Base-by-base conservation (phyloP, 2,329 filamentous ascomycete species). In the Penicillium sp. region DNA sequence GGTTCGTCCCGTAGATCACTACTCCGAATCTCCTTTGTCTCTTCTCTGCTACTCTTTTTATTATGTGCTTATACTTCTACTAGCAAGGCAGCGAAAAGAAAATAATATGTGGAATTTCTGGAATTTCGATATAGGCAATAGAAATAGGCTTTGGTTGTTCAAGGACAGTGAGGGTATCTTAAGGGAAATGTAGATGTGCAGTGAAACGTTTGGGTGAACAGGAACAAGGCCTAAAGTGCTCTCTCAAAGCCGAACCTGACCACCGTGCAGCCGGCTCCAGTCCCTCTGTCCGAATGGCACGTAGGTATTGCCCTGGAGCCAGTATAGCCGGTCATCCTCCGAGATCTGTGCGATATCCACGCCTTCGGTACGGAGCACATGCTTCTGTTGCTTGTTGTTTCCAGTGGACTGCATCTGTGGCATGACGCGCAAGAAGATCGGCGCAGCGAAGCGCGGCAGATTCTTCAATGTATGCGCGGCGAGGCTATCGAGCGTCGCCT, bases 371-470 rank as follows among this genome's bases (percentile, higher is more conserved):
- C 89, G 78, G 57, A 95, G 69, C 0, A 76, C 72, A 56, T 87
- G 83, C 72, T 96, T 96, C 73, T 92, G 87, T 74, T 95, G 89
- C 78, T 96, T 96, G 64, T 90, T 88, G 43, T 90, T 96, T 0
- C 90, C 90, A 4, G 91, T 95, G 1, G 83, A 79, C 63, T 87
- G 83, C 58, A 83, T 79, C 24, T 81, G 79, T 24, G 74, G 76
- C 7, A 86, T 80, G 5, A 91, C 71, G 11, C 91, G 79, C 43
- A 96, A 68, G 72, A 95, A 96, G 0, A 94, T 62, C 0, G 91
- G 91, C 4, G 86, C 80, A 0, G 90, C 90, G 63, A 88, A 95
- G 44, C 79, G 80, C 0, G 91, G 90, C 24, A 95, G 75, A 6
- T 75, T 75, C 6, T 70, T 69, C 13, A 74, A 65, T 0, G 81